Base-by-base conservation (phyloP, 148 eudicot genomes). In the Amaranthus cruentus region DNA sequence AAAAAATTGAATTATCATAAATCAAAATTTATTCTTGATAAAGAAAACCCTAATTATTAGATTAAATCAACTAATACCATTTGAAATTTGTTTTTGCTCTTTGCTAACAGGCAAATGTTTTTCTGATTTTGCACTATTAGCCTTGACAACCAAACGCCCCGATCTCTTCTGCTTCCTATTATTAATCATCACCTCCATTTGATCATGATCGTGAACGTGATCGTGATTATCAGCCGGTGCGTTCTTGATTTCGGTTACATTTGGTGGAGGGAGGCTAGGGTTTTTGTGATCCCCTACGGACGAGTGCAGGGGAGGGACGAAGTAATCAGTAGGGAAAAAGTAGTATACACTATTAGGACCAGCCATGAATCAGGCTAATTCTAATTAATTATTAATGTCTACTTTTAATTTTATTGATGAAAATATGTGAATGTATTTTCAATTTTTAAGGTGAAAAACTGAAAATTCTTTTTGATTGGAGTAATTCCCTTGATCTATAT, bases 261-360 rank as follows among this genome's bases (percentile, higher is more conserved):
- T 46, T 0, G 71, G 54, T 10, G 65, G 6, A 66, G 57, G 77
- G 5, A 46, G 71, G 54, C 48, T 63, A 10, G 9, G 4, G 50
- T 9, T 10, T 2, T 60, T 75, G 44, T 68, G 67, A n/a, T 76
- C 44, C 18, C 4, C 44, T 50, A 38, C 44, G 48, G 68, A 1
- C 1, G 79, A 53, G 69, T 69, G 62, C 21, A 76, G 14, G 38
- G 79, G 47, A 60, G 79, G 79, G 11, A 76, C 69, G 13, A 76
- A 76, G 68, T 69, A 69, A 61, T 76, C 79, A 3, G 73, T 76
- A 5, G 79, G 79, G 47, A 69, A 76, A 49, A 66, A 75, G 13
- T 67, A 75, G 50, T 67, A 47, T 4, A 58, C 4, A 9, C 77
- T 66, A 28, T 28, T 28, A 55, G 77, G 77, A 43, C 79, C 68